phyloP scores from a whole-genome alignment of 2,329 filamentous ascomycete species.

The Mycosphaerelloides madeirae region DNA sequence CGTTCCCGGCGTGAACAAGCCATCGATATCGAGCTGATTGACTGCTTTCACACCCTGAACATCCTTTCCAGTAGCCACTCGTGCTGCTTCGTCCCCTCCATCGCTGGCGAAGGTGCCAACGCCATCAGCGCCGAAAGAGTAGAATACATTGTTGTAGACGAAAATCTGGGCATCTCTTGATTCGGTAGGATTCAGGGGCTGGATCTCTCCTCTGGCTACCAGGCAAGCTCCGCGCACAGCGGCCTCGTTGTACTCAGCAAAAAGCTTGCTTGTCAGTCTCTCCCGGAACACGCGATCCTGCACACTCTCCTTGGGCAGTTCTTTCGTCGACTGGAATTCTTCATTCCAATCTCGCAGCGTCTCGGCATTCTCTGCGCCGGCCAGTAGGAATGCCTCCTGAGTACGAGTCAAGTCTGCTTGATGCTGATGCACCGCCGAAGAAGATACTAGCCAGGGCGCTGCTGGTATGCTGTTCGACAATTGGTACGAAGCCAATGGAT shows the following conservation, averaged over 20 bases:
- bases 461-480: conserved; percentile 92
- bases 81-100: conserved; percentile 91
- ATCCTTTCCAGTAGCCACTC: conserved; percentile 94
- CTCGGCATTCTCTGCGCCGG: conserved; percentile 88
- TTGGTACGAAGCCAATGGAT: conserved; percentile 88
- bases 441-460: conserved; percentile 83
- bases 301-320: conserved; percentile 87
- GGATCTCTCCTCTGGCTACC: conserved; percentile 86
- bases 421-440: conserved; percentile 62
- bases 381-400: conserved; percentile 86
- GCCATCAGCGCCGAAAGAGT: conserved; percentile 95
- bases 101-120: conserved; percentile 96
- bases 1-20: conserved; percentile 90
- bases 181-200: conserved; percentile 92
- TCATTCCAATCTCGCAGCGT: conserved; percentile 98
- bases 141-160: conserved; percentile 99
- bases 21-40: conserved; percentile 93
- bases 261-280: conserved; percentile 87
- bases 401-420: conserved; percentile 79
- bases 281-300: conserved; percentile 96
- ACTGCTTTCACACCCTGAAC: conserved; percentile 90
- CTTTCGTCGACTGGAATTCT: conserved; percentile 93
- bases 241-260: conserved; percentile 95
- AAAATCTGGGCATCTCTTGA: conserved; percentile 92
- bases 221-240: conserved; percentile 87